Base-by-base conservation (phyloP, 2,329 filamentous ascomycete species). In the Botryotinia globosa region DNA sequence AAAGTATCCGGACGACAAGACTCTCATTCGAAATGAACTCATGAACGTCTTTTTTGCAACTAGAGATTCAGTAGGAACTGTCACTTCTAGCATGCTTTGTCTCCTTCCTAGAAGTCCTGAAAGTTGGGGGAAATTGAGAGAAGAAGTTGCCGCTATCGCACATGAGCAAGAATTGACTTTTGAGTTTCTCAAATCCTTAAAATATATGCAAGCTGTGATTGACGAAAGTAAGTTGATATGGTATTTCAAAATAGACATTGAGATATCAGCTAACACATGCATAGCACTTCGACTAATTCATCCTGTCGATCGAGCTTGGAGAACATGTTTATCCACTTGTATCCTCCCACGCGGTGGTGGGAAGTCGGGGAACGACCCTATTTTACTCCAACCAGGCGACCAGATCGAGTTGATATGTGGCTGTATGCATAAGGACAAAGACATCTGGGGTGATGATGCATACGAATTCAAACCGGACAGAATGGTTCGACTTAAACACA, bases 191-290 rank as follows among this genome's bases (percentile, higher is more conserved):
- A 85, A 83, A 76, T 82, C 84, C 39, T 82, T 88, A 77, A 84
- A 83, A 72, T 89, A 88, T 71, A 79, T 89, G 69, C 85, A 84
- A 75, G 87, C 83, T 81, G 87, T 87, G 44, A 76, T 89, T 68
- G 86, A 88, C 73, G 88, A 89, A 79, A 85, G 87, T 88, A 81
- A 81, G 82, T 72, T 39, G 29, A 32, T 8, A 29, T 37, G n/a
- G 3, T 20, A 29, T 45, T 1, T 16, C 22, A 10, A 37, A 78
- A 16, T 62, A 32, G 39, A 7, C 20, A 34, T 25, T 9, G 14
- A 10, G 16, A 34, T 74, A 62, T 51, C 9, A 39, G n/a, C 59
- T 73, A 56, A 67, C 65, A 42, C 32, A 39, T 18, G 25, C 10
- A 54, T 42, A 81, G 76, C 74, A 44, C 74, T 80, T 18, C 76